phyloP scores from a whole-genome alignment of 2,329 filamentous ascomycete species.

The Didymellaceae sp. region DNA sequence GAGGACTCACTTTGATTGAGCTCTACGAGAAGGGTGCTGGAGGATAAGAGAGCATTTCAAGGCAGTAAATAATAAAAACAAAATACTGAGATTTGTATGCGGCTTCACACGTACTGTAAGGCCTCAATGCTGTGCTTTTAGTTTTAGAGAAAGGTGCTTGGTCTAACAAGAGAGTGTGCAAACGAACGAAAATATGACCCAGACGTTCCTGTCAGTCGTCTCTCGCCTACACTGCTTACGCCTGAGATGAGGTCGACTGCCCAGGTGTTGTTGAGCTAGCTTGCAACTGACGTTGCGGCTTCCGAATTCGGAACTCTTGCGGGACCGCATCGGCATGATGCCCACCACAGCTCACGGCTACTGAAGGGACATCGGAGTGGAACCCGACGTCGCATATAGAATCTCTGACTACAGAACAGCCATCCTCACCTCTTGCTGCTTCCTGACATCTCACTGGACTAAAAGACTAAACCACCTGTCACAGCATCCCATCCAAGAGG shows the following conservation, averaged over 20 bases:
- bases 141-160: too few species aligned
- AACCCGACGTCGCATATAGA: conserved; percentile 11
- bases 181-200: too few species aligned
- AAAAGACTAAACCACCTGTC: conserved; percentile 3
- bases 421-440: neutral
- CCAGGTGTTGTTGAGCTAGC: neutral
- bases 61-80: too few species aligned
- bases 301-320: neutral
- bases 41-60: too few species aligned
- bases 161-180: too few species aligned
- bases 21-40: too few species aligned
- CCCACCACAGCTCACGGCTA: conserved; percentile 6
- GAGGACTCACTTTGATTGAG: too few species aligned
- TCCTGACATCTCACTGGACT: neutral
- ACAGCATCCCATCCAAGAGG: neutral
- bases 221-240: too few species aligned
- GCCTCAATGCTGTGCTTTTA: too few species aligned
- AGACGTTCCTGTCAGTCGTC: too few species aligned
- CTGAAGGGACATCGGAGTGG: conserved; percentile 13
- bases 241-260: neutral
- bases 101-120: too few species aligned
- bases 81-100: too few species aligned
- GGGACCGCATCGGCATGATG: neutral
- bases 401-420: neutral
- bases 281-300: neutral